phyloP scores from a whole-genome alignment of 2,329 filamentous ascomycete species.

The Nothomitra cinnamomea region DNA sequence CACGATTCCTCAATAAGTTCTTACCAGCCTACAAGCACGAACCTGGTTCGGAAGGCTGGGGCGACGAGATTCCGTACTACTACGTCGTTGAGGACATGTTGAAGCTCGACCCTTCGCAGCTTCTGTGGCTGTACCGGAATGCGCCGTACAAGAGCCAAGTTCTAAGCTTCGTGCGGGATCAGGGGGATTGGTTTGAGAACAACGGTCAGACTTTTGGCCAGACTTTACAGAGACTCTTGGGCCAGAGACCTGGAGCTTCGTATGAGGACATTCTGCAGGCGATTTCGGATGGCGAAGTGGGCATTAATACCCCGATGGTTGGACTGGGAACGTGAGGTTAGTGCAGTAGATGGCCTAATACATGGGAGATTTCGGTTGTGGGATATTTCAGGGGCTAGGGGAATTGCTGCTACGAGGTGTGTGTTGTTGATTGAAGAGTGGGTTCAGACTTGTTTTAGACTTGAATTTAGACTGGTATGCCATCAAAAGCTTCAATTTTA shows the following conservation, averaged over 20 bases:
- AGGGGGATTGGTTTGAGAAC: slow-evolving; percentile 45
- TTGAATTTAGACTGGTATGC: too few relatives aligned
- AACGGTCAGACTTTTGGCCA: slow-evolving; percentile 45
- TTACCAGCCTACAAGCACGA: slow-evolving; percentile 32
- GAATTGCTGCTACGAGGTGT: too few relatives aligned
- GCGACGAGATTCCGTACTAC: slow-evolving; percentile 45
- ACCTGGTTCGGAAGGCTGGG: slow-evolving; percentile 43
- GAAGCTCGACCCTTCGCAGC: slow-evolving; percentile 42
- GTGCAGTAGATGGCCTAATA: too few relatives aligned
- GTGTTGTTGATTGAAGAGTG: too few relatives aligned
- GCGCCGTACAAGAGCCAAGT: slow-evolving; percentile 39
- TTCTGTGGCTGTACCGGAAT: slow-evolving; percentile 39
- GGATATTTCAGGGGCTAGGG: too few relatives aligned
- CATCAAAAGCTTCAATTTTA: too few relatives aligned
- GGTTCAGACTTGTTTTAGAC: too few relatives aligned
- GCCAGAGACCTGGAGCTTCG: slow-evolving; percentile 33
- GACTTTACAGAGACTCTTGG: slow-evolving; percentile 38
- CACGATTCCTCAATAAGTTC: slow-evolving; percentile 27
- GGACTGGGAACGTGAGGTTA: too few relatives aligned
- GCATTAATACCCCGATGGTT: slow-evolving; percentile 14
- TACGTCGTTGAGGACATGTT: slow-evolving; percentile 48
- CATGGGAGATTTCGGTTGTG: too few relatives aligned
- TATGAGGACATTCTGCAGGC: slow-evolving; percentile 23
- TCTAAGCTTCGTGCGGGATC: slow-evolving; percentile 31
- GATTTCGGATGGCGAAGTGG: slow-evolving; percentile 18